A percentile compares a stretch with the other conserved stretches of the same genome.
Evolutionary conservation across 2,329 filamentous ascomycete genomes (phyloP).

Genomic region (Didymella keratinophila): DNA sequence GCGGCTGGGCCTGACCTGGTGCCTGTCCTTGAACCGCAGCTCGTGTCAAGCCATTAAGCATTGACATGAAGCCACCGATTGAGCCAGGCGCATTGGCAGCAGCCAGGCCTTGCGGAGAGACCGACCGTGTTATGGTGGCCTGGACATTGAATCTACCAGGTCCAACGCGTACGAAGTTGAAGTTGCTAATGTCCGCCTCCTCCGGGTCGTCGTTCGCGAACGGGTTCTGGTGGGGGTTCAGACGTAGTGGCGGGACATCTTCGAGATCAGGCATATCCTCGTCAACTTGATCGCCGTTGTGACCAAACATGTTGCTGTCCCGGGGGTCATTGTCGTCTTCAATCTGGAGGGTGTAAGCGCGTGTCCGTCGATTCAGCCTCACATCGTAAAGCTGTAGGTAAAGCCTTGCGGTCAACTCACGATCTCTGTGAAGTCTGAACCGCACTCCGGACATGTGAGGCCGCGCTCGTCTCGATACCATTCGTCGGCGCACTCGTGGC

Average conservation of each 20-base stretch:
- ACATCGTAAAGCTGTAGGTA: constrained; percentile 12
- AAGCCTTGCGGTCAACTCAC: constrained; percentile 61
- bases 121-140: constrained; percentile 46
- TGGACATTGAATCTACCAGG: constrained; percentile 48
- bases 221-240: constrained; percentile 56
- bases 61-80: constrained; percentile 54
- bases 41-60: constrained; percentile 57
- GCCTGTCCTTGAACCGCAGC: constrained; percentile 35
- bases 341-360: constrained; percentile 50
- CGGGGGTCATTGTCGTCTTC: constrained; percentile 70
- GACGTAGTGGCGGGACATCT: constrained; percentile 30
- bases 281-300: constrained; percentile 42
- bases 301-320: constrained; percentile 41
- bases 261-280: constrained; percentile 42
- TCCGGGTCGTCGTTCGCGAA: constrained; percentile 60
- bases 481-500: constrained; percentile 80
- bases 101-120: constrained; percentile 34
- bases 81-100: constrained; percentile 33
- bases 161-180: constrained; percentile 52
- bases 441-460: constrained; percentile 78
- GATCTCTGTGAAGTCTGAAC: constrained; percentile 83
- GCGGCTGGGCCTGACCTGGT: constrained; percentile 22
- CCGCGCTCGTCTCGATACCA: constrained; percentile 78
- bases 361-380: constrained; percentile 1
- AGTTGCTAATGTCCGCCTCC: constrained; percentile 58